These are phyloP conservation scores for Mycena alexandri DNA, from an alignment of 768 basidiomycete species.

Conservation along the genomic window DNA sequence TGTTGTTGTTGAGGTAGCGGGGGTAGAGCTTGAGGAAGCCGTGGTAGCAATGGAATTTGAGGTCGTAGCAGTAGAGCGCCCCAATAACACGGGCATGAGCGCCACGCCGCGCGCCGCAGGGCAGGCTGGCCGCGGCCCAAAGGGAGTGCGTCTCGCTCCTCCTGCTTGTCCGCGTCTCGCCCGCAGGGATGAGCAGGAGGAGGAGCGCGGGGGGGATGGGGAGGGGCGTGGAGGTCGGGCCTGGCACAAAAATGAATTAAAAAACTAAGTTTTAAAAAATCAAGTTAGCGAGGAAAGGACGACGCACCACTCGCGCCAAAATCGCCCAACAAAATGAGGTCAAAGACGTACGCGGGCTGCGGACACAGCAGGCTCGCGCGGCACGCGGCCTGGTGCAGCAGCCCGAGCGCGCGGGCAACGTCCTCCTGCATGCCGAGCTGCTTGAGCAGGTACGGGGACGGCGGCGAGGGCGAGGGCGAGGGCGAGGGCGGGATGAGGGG, in stretches of 20 bases:
- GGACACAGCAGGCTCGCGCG: conserved; percentile 81
- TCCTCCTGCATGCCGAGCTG: conserved; percentile 77
- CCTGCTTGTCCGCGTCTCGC: too few species aligned
- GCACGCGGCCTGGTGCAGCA: conserved; percentile 82
- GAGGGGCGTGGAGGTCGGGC: too few species aligned
- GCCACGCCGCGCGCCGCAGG: conserved; percentile 68
- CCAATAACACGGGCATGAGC: conserved; percentile 43
- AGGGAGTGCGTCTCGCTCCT: conserved; percentile 25
- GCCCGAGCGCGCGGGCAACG: conserved; percentile 55
- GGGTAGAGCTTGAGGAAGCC: too few species aligned
- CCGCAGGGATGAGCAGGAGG: too few species aligned
- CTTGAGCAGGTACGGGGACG: conserved; percentile 92
- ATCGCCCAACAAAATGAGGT: conserved; percentile 88
- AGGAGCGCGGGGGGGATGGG: too few species aligned
- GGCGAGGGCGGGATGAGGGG: too few species aligned
- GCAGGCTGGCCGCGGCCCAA: conserved; percentile 65
- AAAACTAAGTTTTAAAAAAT: too few species aligned
- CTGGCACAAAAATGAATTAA: too few species aligned
- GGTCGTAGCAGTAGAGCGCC: conserved; percentile 8
- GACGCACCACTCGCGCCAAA: conserved; percentile 58
- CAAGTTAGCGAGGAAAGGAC: neutral
- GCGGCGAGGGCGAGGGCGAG: conserved; percentile 81
- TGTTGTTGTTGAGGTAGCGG: neutral
- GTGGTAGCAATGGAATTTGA: conserved; percentile 17
- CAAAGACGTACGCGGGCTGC: conserved; percentile 91